Evolutionary conservation across 2,329 filamentous ascomycete genomes (phyloP).

Genomic region (Meredithiella fracta): DNA sequence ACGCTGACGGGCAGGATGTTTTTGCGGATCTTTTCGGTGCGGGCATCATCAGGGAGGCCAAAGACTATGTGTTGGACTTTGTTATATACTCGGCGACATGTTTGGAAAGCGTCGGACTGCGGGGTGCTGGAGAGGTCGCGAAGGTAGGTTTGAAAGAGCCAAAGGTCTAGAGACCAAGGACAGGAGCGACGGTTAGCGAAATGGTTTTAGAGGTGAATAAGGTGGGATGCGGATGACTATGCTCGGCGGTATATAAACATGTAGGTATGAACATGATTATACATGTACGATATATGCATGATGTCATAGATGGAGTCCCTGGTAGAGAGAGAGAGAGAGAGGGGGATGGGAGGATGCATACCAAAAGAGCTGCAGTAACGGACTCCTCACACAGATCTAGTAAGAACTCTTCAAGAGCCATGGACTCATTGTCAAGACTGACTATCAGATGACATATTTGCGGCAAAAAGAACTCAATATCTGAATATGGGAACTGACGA

Average conservation of each 20-base stretch:
- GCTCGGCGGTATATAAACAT: slow-evolving; percentile 7
- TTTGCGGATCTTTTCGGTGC: slow-evolving; percentile 62
- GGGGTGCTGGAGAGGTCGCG: slow-evolving; percentile 64
- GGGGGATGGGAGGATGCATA: slow-evolving; percentile 27
- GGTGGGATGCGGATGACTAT: no score
- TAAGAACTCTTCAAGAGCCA: slow-evolving; percentile 78
- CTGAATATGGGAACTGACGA: slow-evolving; percentile 75
- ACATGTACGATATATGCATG: background rate
- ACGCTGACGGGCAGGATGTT: slow-evolving; percentile 68
- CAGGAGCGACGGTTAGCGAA: no score
- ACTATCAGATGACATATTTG: slow-evolving; percentile 79
- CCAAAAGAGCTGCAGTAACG: slow-evolving; percentile 66
- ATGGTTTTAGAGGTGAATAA: no score
- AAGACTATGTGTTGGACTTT: slow-evolving; percentile 81
- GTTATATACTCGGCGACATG: slow-evolving; percentile 70
- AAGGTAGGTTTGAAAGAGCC: slow-evolving; percentile 78
- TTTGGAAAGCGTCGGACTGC: slow-evolving; percentile 62
- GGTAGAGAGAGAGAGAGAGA: slow-evolving; percentile 14
- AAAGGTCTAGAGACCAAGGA: slow-evolving; percentile 45
- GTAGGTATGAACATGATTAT: background rate
- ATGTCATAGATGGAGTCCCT: background rate
- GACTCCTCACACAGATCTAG: slow-evolving; percentile 76
- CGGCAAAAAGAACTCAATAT: slow-evolving; percentile 84
- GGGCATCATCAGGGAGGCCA: slow-evolving; percentile 51
- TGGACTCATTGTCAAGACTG: slow-evolving; percentile 78